Evolutionary conservation across 2,329 filamentous ascomycete species (phyloP).

Genomic region (Diaporthe ilicicola): DNA sequence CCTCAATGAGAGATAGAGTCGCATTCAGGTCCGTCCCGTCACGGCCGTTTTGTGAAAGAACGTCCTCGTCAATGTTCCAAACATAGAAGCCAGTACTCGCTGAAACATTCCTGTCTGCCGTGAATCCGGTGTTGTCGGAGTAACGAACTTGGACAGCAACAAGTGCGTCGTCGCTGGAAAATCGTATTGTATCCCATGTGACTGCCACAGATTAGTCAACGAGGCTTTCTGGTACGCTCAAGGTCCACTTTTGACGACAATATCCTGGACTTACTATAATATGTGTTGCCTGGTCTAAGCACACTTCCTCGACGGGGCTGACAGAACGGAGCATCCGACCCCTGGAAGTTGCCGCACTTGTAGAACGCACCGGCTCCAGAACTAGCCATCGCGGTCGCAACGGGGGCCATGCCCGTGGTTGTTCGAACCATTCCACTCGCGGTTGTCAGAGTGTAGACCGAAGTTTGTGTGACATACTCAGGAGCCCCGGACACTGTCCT

Average conservation of each 20-base stretch:
- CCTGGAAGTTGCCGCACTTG: conserved; percentile 41
- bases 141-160: conserved; percentile 36
- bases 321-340: conserved; percentile 44
- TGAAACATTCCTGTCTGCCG: conserved; percentile 31
- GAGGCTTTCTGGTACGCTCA: background rate
- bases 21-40: conserved; percentile 29
- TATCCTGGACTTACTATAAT: conserved; percentile 42
- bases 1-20: conserved; percentile 38
- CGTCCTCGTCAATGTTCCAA: conserved; percentile 38
- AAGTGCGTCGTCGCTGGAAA: conserved; percentile 36
- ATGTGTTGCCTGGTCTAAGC: conserved; percentile 42
- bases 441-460: conserved; percentile 41
- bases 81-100: conserved; percentile 42
- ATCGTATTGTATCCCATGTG: conserved; percentile 43
- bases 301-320: conserved; percentile 41
- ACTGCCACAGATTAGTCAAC: conserved; percentile 36
- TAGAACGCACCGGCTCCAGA: conserved; percentile 41
- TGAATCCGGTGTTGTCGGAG: conserved; percentile 33
- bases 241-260: background rate
- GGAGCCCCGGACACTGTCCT: conserved; percentile 44
- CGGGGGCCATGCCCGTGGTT: conserved; percentile 43
- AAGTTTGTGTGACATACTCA: conserved; percentile 39
- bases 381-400: conserved; percentile 41
- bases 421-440: conserved; percentile 38
- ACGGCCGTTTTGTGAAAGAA: conserved; percentile 33